Base-by-base conservation (phyloP, 345 rosid species). In the Murraya koenigii region DNA sequence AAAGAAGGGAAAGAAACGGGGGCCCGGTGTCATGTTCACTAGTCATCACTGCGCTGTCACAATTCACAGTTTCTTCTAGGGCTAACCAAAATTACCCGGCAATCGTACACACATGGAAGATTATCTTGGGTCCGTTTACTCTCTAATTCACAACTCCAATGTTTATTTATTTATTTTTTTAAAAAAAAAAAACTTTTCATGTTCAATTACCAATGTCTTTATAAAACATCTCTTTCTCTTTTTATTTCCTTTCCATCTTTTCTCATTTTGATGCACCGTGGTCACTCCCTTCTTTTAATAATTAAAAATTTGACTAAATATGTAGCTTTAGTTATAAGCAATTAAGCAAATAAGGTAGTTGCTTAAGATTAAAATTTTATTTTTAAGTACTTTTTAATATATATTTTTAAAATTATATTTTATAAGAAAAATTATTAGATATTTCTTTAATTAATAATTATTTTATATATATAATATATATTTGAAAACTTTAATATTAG, bases 151-250 rank as follows among this genome's bases (percentile, higher is more conserved):
- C n/a, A 19, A 59, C 66, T 35, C 78, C 78, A 81, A 79, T 66
- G 74, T 81, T 62, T 4, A 25, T 44, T 26, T 44, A 10, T 44
- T 44, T 44, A 36, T 44, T 44, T 44, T 41, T 41, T 41, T 0
- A 8, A 0, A 39, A 39, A 39, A 11, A 44, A 3, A 3, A 20
- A 23, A 54, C 65, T 73, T 72, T 79, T 41, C 52, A 39, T 65
- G 83, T 80, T 68, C 88, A 85, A 82, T 86, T 86, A 81, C 85
- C 89, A 64, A 88, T 61, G 49, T 2, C 61, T 60, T 56, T 49
- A 20, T 35, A 39, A 32, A 38, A 23, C 59, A 60, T 64, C 59
- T 26, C 54, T 36, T 3, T 38, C 66, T 35, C 25, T 62, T 11
- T 0, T 38, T 20, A 62, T 30, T 58, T 44, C 28, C 14, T 44